Evolutionary conservation across 2,329 filamentous ascomycete genomes (phyloP), one percentile per base, ranked within the genome.

Genomic region (Pseudogymnoascus sp.): DNA sequence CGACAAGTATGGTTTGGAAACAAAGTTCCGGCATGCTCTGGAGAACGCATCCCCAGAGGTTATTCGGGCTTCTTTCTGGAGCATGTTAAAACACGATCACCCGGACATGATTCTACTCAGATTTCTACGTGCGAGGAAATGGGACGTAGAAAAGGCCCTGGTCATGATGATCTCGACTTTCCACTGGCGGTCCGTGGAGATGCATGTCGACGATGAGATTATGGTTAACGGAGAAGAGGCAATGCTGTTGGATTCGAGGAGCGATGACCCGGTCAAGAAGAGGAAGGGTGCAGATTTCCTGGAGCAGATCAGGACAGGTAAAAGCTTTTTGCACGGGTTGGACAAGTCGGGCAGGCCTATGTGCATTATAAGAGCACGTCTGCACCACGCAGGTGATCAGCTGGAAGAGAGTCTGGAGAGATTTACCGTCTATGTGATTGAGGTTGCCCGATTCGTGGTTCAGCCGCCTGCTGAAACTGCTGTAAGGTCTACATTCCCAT

Each of bases 101-200:
- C 95, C 95, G 0, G 95, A 99, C 76, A 89, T 88, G 2, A 79
- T 96, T 17, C 78, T 93, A 15, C 78, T 96, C 64, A 86, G 92
- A 44, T 96, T 96, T 75, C 79, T 96, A 64, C 83, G 92, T 61
- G 92, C 92, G n/a, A 83, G 92, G 53, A 96, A 96, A 77, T 99
- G 95, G 95, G 91, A 99, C 72, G 87, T 96, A 17, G 88, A 96
- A 61, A 92, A 91, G 74, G 95, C 95, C 3, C 81, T 97, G 26
- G 83, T 96, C 68, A 99, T 99, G 95, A 79, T 97, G 75, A 83
- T 99, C 47, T 91, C 91, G 2, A 96, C 95, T 0, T 90, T 97
- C 84, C 89, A 91, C 74, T 99, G 95, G 95, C 86, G 95, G 68
- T 78, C 86, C 64, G 81, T 83, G 38, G 91, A 96, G 65, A 88